phyloP scores from a whole-genome alignment of 352 stramenopile species.

The Globisporangium mamillatum region DNA sequence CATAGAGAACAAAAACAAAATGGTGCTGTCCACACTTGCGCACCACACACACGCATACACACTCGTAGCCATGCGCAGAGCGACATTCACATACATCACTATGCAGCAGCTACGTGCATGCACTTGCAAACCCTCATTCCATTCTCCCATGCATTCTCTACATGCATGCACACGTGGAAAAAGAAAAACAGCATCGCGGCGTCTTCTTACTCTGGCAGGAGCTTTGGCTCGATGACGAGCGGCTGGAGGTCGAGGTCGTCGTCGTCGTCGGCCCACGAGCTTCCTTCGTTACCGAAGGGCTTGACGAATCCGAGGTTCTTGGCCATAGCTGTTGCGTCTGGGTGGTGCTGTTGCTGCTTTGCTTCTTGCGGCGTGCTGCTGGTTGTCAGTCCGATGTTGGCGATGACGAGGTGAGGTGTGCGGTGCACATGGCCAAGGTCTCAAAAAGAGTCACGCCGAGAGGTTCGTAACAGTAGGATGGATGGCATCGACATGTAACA shows the following conservation, averaged over 20 bases:
- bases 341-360: constrained; percentile 1
- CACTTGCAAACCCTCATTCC: background rate
- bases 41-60: background rate
- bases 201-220: constrained; percentile 40
- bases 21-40: background rate
- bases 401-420: constrained; percentile 5
- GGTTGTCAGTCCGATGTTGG: constrained; percentile 6
- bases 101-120: background rate
- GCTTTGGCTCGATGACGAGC: constrained; percentile 36
- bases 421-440: background rate
- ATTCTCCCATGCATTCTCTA: background rate
- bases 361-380: constrained; percentile 10
- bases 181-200: background rate
- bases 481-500: background rate
- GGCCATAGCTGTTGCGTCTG: constrained; percentile 33
- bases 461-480: constrained; percentile 12
- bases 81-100: background rate
- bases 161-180: background rate
- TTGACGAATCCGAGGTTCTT: constrained; percentile 53
- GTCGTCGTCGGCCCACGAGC: constrained; percentile 75
- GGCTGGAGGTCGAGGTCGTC: constrained; percentile 63
- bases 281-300: constrained; percentile 37
- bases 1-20: background rate
- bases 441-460: background rate
- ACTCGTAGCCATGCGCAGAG: background rate